Evolutionary conservation across 441 rosid species (phyloP).

Genomic region (Arabidopsis hybrid): DNA sequence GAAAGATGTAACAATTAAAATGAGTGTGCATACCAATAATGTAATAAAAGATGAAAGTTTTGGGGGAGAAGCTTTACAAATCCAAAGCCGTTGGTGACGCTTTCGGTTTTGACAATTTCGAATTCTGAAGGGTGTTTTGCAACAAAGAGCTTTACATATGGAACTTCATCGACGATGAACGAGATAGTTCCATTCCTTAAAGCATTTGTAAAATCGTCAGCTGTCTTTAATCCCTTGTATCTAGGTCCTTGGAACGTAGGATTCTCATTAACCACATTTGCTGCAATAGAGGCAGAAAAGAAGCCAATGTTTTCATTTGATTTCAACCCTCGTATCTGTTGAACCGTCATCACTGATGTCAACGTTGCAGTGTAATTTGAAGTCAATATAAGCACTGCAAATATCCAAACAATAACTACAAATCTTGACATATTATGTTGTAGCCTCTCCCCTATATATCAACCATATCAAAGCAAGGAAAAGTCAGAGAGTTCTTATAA

Average conservation of each 20-base stretch:
- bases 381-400: slow-evolving; percentile 50
- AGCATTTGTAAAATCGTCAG: slow-evolving; percentile 23
- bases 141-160: slow-evolving; percentile 22
- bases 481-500: background rate
- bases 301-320: slow-evolving; percentile 5
- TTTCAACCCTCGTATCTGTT: slow-evolving; percentile 4
- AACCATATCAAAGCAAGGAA: slow-evolving; percentile 6
- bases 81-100: slow-evolving; percentile 41
- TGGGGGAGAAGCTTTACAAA: slow-evolving; percentile 31
- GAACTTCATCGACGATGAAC: slow-evolving; percentile 30
- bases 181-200: slow-evolving; percentile 31
- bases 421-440: slow-evolving; percentile 47
- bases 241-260: slow-evolving; percentile 1
- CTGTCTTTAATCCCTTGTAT: background rate
- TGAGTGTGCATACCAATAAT: background rate
- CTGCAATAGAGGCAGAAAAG: background rate
- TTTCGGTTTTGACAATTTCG: slow-evolving; percentile 21
- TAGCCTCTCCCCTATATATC: slow-evolving; percentile 48
- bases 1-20: background rate
- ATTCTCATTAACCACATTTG: background rate
- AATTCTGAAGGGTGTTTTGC: slow-evolving; percentile 17
- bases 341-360: slow-evolving; percentile 52
- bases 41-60: background rate
- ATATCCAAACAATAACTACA: slow-evolving; percentile 48
- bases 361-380: slow-evolving; percentile 53